phyloP scores from a whole-genome alignment of 257 asterid genomes.

The Jacaranda mimosifolia region DNA sequence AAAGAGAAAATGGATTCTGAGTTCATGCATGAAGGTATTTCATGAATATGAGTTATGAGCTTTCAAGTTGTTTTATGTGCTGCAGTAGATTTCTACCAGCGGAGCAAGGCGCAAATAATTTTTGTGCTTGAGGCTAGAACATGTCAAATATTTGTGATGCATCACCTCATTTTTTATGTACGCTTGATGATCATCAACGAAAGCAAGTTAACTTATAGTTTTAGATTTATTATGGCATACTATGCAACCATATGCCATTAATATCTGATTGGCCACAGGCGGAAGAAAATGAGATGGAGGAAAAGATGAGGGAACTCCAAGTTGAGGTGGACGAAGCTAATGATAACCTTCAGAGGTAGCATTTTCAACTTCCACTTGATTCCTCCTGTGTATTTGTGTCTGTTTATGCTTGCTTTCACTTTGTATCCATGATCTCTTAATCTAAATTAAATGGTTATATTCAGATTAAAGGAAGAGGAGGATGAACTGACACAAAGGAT shows the following conservation, averaged over 20 bases:
- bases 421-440: conserved; percentile 35
- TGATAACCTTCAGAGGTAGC: conserved; percentile 62
- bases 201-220: background rate
- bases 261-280: conserved; percentile 62
- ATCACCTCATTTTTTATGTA: conserved; percentile 20
- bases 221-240: background rate
- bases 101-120: background rate
- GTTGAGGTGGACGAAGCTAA: conserved; percentile 59
- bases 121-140: conserved; percentile 18
- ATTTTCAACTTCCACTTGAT: conserved; percentile 6
- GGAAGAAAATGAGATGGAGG: conserved; percentile 81
- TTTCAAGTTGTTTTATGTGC: conserved; percentile 4
- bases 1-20: conserved; percentile 12
- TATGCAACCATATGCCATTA: conserved; percentile 32
- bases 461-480: conserved; percentile 76
- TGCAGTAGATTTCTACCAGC: conserved; percentile 8
- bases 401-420: conserved; percentile 14
- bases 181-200: conserved; percentile 14
- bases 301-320: conserved; percentile 67
- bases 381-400: conserved; percentile 2
- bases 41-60: background rate
- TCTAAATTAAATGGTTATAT: conserved; percentile 37
- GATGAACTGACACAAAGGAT: conserved; percentile 51
- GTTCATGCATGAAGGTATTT: conserved; percentile 4
- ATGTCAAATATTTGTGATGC: conserved; percentile 1